Evolutionary conservation across 2,329 filamentous ascomycete genomes (phyloP).

Genomic region (Colletotrichum trifolii): DNA sequence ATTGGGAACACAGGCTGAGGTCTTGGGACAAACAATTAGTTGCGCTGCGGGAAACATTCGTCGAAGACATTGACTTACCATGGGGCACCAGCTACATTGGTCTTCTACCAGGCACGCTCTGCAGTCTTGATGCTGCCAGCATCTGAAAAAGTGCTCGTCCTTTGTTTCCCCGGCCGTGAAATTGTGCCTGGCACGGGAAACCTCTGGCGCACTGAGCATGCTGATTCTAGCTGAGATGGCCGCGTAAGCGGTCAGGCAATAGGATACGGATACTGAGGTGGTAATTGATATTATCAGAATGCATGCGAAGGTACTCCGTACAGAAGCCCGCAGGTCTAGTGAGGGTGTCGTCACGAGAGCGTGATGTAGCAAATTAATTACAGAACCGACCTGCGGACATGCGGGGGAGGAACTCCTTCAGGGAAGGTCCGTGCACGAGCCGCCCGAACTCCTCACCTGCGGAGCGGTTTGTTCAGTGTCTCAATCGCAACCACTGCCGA

Average conservation of each 20-base stretch:
- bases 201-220: background rate
- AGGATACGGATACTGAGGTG: background rate
- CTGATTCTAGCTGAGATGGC: background rate
- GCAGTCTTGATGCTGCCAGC: conserved; percentile 64
- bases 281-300: background rate
- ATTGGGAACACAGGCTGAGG: conserved; percentile 66
- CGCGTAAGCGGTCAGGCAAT: background rate
- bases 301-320: background rate
- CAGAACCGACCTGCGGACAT: background rate
- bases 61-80: conserved; percentile 49
- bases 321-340: background rate
- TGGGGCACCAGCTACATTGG: conserved; percentile 65
- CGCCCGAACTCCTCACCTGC: conserved; percentile 1
- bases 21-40: conserved; percentile 46
- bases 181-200: conserved; percentile 39
- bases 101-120: conserved; percentile 54
- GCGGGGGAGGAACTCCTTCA: conserved; percentile 13
- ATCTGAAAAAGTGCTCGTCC: conserved; percentile 57
- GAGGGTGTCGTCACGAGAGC: too few species aligned
- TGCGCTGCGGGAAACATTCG: background rate
- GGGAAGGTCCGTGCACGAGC: conserved; percentile 17
- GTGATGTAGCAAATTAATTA: too few species aligned
- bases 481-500: too few species aligned
- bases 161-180: conserved; percentile 44
- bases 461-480: background rate